Conservation (phyloP, 1,284 basidiomycete genomes). For the Heterobasidion parviporum region DNA sequence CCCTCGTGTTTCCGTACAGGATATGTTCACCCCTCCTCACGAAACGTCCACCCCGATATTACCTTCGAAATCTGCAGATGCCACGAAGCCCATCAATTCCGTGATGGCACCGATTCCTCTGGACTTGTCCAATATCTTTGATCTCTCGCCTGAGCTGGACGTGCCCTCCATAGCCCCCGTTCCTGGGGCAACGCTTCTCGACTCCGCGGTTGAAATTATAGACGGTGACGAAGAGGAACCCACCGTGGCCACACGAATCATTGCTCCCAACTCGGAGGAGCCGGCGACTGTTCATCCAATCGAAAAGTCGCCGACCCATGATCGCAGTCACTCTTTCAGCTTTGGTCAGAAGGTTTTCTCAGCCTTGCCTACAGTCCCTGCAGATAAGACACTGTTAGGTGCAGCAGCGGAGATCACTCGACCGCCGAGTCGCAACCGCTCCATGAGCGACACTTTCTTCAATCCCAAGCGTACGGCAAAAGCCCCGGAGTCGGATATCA, state of each 20-base stretch:
- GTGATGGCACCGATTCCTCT: slow-evolving; percentile 23
- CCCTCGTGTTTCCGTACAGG: slow-evolving; percentile 18
- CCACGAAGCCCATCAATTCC: slow-evolving; percentile 11
- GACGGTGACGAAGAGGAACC: slow-evolving; percentile 19
- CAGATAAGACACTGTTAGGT: slow-evolving; percentile 17
- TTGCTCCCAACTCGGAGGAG: not conserved
- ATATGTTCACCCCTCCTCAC: slow-evolving; percentile 23
- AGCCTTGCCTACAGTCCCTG: slow-evolving; percentile 24
- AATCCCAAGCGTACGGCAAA: slow-evolving; percentile 32
- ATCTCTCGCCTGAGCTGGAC: slow-evolving; percentile 38
- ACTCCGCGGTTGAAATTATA: slow-evolving; percentile 33
- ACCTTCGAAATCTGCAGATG: slow-evolving; percentile 4
- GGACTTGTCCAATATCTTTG: slow-evolving; percentile 38
- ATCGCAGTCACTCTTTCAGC: slow-evolving; percentile 50
- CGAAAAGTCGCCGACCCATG: slow-evolving; percentile 27
- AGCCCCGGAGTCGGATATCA: slow-evolving; percentile 49
- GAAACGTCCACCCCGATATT: slow-evolving; percentile 20
- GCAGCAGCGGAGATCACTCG: slow-evolving; percentile 18
- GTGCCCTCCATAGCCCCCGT: slow-evolving; percentile 38
- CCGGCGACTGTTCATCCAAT: slow-evolving; percentile 17
- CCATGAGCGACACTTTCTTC: slow-evolving; percentile 55
- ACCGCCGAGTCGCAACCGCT: slow-evolving; percentile 37
- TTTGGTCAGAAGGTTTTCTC: slow-evolving; percentile 54
- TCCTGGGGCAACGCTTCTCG: slow-evolving; percentile 32
- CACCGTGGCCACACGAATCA: not conserved